Base-by-base conservation (phyloP, 1,284 basidiomycete genomes). In the Pyrrhoderma lamaoense region DNA sequence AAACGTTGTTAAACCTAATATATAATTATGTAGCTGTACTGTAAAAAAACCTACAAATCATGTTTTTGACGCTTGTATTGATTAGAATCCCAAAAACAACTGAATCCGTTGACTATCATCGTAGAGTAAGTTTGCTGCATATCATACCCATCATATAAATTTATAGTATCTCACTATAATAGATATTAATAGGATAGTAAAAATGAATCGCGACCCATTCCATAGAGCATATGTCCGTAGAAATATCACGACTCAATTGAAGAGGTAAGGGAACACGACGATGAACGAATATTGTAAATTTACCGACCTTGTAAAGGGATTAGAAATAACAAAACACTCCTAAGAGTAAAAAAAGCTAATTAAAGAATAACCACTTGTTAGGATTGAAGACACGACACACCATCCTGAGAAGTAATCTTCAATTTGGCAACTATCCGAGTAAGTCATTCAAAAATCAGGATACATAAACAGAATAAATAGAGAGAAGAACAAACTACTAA, bases 271-370 rank as follows among this genome's bases (percentile, higher is more conserved):
- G 18, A 3, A 35, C 1, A 47, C 16, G 23, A 5, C 11, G 7
- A 31, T 31, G 19, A 38, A 3, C 9, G 21, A 35, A 22, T 8
- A 27, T 16, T 9, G 18, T 22, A 39, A 14, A 38, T 23, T 18
- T 7, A 22, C 35, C 38, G 16, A 39, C 46, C 27, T 47, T 47
- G 46, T 22, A 47, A 36, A 13, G 46, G 46, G 34, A 47, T 47
- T 16, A 47, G 40, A 16, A 38, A 47, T 23, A 38, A 27, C 21
- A 47, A 23, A 47, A 47, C 46, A 14, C 46, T 27, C 46, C 46
- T 47, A 21, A 13, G 39, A 42, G 8, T 18, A 21, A 19, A 38
- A 39, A 14, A 40, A 14, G 21, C 23, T n/a, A n/a, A 19, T 47
- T 18, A 8, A 31, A 31, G 11, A 5, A 31, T 5, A 5, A 11